These are phyloP conservation scores for Teunomyces pallodes DNA, from an alignment of 805 yeast species.

Conservation along the genomic window DNA sequence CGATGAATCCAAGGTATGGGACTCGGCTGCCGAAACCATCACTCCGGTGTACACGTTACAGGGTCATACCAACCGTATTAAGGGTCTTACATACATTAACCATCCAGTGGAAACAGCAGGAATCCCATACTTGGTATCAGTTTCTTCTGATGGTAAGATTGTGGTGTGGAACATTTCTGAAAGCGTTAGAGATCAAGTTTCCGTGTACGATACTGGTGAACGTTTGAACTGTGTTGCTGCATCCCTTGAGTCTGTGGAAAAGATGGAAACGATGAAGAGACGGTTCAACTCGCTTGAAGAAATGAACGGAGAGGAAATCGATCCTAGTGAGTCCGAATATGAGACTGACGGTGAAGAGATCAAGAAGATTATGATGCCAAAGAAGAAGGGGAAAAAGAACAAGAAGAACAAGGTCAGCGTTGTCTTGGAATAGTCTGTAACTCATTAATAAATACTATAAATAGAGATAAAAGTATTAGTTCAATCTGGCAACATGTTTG, in stretches of 20 bases:
- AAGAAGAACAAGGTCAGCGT: constrained; percentile 36
- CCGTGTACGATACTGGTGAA: constrained; percentile 88
- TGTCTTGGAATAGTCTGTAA: constrained; percentile 46
- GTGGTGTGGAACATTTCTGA: constrained; percentile 78
- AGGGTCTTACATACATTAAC: constrained; percentile 61
- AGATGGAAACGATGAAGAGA: constrained; percentile 65
- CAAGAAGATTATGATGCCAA: constrained; percentile 54
- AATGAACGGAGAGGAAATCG: constrained; percentile 13
- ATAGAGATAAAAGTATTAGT: background rate
- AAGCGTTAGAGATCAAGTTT: constrained; percentile 68
- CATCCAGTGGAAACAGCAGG: constrained; percentile 33
- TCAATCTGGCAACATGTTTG: constrained; percentile 75
- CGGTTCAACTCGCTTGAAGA: constrained; percentile 36
- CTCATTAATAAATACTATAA: background rate
- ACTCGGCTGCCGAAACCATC: constrained; percentile 18
- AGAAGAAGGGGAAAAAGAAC: constrained; percentile 40
- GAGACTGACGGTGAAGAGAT: constrained; percentile 74
- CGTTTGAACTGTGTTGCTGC: constrained; percentile 82
- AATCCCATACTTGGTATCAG: constrained; percentile 61
- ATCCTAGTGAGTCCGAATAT: constrained; percentile 61
- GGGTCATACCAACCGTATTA: constrained; percentile 86
- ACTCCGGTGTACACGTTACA: constrained; percentile 57
- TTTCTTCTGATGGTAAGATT: constrained; percentile 90
- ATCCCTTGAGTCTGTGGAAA: constrained; percentile 76
- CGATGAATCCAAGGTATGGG: constrained; percentile 26